Evolutionary conservation across 1,139 yeast species (phyloP).

Genomic region (Suhomyces wounanorum): DNA sequence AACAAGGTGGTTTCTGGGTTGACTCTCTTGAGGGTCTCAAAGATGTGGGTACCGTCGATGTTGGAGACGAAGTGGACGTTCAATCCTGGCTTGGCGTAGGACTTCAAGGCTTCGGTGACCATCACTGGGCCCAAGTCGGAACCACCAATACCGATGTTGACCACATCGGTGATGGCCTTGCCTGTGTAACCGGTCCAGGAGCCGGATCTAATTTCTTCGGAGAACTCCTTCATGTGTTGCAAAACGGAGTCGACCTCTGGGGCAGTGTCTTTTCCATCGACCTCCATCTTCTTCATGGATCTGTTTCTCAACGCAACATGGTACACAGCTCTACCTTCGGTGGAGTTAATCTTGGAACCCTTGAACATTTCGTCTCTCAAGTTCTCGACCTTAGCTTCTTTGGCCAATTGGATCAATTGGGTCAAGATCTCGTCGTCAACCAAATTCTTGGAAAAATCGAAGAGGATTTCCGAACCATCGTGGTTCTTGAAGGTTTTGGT

Average conservation of each 20-base stretch:
- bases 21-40: conserved; percentile 78
- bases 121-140: conserved; percentile 98
- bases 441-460: conserved; percentile 93
- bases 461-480: conserved; percentile 85
- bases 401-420: conserved; percentile 74
- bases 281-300: conserved; percentile 76
- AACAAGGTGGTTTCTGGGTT: conserved; percentile 92
- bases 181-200: conserved; percentile 97
- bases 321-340: conserved; percentile 95
- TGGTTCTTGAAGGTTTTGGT: conserved; percentile 77
- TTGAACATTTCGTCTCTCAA: conserved; percentile 89
- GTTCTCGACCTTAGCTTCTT: conserved; percentile 83
- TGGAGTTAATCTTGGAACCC: conserved; percentile 91
- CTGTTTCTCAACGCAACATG: conserved; percentile 96
- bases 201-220: conserved; percentile 87
- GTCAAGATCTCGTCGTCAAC: conserved; percentile 78
- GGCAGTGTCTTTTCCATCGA: conserved; percentile 86
- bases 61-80: conserved; percentile 92
- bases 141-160: conserved; percentile 98
- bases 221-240: conserved; percentile 94
- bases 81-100: conserved; percentile 76
- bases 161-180: conserved; percentile 87
- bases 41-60: conserved; percentile 97
- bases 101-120: conserved; percentile 97
- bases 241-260: conserved; percentile 89